Conservation (phyloP, 306 rosid species). For the Cucumis melo region DNA sequence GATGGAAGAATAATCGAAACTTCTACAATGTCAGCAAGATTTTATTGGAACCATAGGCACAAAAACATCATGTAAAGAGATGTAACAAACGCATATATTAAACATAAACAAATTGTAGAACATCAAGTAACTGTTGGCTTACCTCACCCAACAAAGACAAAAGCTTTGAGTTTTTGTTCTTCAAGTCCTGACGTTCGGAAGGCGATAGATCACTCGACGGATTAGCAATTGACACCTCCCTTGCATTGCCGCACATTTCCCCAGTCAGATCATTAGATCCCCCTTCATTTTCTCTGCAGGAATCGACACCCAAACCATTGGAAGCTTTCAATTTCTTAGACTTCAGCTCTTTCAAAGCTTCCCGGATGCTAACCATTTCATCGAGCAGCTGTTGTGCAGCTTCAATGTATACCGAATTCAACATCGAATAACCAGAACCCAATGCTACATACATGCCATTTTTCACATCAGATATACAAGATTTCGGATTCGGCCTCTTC, state of each 20-base stretch:
- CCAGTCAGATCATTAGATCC: constrained; percentile 29
- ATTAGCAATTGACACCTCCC: constrained; percentile 27
- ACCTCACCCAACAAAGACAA: constrained; percentile 81
- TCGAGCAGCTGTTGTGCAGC: constrained; percentile 75
- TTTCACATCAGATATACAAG: neutral
- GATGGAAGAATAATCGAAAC: neutral
- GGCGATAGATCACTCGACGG: constrained; percentile 42
- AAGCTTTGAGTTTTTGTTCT: constrained; percentile 63
- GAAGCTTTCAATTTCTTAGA: constrained; percentile 32
- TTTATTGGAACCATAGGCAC: neutral
- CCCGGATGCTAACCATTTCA: constrained; percentile 60
- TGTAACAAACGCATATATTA: neutral
- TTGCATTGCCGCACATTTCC: constrained; percentile 30
- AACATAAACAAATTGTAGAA: neutral
- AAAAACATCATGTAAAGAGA: neutral
- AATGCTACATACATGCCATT: constrained; percentile 17
- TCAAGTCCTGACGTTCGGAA: constrained; percentile 50
- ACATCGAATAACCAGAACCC: constrained; percentile 17
- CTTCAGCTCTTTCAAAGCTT: constrained; percentile 52
- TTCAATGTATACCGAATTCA: constrained; percentile 46
- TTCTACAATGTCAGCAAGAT: neutral
- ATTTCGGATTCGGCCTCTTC: constrained; percentile 9
- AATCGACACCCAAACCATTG: constrained; percentile 9
- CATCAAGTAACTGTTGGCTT: constrained; percentile 9
- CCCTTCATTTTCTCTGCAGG: constrained; percentile 46